These are phyloP conservation scores for Arthrobotrys sphaeroides DNA, from an alignment of 2,329 filamentous ascomycete species.

Conservation along the genomic window DNA sequence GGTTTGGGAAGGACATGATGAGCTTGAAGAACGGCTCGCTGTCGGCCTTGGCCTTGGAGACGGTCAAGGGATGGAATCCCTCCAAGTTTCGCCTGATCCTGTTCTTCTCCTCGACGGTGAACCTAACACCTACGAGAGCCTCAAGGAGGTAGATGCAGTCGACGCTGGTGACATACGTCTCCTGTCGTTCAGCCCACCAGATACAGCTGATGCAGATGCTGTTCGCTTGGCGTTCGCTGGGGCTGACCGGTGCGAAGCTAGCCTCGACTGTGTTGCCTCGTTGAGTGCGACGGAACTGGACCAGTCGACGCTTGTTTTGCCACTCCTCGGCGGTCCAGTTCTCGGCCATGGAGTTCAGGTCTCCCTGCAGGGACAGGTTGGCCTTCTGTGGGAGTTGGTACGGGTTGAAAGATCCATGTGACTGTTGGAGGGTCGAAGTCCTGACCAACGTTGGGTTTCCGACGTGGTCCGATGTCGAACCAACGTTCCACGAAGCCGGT, in stretches of 20 bases:
- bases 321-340: conserved; percentile 86
- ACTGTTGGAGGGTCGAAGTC: conserved; percentile 72
- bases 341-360: conserved; percentile 83
- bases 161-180: conserved; percentile 94
- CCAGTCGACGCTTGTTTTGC: conserved; percentile 80
- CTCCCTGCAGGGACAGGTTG: conserved; percentile 81
- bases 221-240: conserved; percentile 80
- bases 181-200: conserved; percentile 89
- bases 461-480: conserved; percentile 39
- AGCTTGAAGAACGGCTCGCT: conserved; percentile 98
- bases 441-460: conserved; percentile 72
- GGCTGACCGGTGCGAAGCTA: conserved; percentile 79
- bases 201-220: conserved; percentile 98
- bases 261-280: conserved; percentile 81
- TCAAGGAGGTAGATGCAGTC: conserved; percentile 97
- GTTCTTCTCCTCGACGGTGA: conserved; percentile 98
- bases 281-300: conserved; percentile 86
- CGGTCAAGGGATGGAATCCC: conserved; percentile 88
- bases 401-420: conserved; percentile 72
- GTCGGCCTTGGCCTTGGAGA: conserved; percentile 90
- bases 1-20: conserved; percentile 96
- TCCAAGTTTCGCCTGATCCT: conserved; percentile 94
- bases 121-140: conserved; percentile 83
- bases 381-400: conserved; percentile 86
- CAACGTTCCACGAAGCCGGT: conserved; percentile 57